phyloP scores from a whole-genome alignment of 768 basidiomycete genomes.

The Rhizopogon vinicolor region DNA sequence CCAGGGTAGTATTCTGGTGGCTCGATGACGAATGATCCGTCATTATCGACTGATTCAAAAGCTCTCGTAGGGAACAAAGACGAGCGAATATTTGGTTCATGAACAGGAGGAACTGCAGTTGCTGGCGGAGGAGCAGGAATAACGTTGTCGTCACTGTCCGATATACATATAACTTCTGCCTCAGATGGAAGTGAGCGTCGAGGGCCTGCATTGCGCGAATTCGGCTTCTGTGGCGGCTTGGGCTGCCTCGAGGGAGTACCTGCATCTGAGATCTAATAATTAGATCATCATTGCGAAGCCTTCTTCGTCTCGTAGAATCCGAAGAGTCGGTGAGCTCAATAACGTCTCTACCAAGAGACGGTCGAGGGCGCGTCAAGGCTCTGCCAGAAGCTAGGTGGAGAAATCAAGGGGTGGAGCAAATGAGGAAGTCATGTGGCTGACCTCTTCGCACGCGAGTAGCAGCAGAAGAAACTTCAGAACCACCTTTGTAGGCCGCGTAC shows the following conservation, averaged over 20 bases:
- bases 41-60: background rate
- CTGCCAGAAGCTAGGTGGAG: slow-evolving; percentile 4
- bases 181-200: slow-evolving; percentile 4
- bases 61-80: background rate
- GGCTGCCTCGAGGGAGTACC: background rate
- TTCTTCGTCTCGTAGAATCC: slow-evolving; percentile 3
- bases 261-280: slow-evolving; percentile 23
- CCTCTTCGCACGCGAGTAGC: slow-evolving; percentile 13
- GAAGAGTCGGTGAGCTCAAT: slow-evolving; percentile 22
- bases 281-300: slow-evolving; percentile 4
- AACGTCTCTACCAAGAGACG: background rate
- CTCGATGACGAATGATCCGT: background rate
- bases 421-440: slow-evolving; percentile 9
- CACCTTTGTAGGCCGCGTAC: background rate
- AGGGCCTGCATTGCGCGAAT: background rate
- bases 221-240: background rate
- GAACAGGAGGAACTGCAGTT: background rate
- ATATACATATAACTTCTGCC: slow-evolving; percentile 24
- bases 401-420: slow-evolving; percentile 11
- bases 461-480: slow-evolving; percentile 7
- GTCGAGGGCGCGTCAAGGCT: slow-evolving; percentile 9
- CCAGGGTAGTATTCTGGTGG: background rate
- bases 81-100: background rate
- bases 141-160: no score
- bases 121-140: background rate